phyloP scores from a whole-genome alignment of 1,284 basidiomycete species.

The Ustilago vetiveriae region DNA sequence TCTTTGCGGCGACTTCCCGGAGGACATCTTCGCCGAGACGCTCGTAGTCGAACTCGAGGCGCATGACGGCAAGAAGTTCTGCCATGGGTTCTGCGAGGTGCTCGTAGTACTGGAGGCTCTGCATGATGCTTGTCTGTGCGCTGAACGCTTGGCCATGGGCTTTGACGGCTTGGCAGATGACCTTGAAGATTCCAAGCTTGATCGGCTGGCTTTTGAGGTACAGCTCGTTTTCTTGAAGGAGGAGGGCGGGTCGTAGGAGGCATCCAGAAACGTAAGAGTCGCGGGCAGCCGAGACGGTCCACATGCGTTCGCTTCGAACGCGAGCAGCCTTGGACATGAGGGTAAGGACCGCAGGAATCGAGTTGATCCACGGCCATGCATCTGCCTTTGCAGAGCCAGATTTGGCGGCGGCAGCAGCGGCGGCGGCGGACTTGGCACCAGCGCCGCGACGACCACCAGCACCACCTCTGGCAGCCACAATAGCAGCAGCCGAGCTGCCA shows the following conservation, averaged over 20 bases:
- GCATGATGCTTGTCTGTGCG: slow-evolving; percentile 85
- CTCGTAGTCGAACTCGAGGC: slow-evolving; percentile 86
- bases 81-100: slow-evolving; percentile 94
- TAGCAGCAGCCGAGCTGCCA: slow-evolving; percentile 21
- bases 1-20: slow-evolving; percentile 80
- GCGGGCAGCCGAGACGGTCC: slow-evolving; percentile 57
- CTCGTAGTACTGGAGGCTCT: slow-evolving; percentile 91
- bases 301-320: slow-evolving; percentile 55
- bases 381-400: slow-evolving; percentile 40
- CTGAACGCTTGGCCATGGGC: slow-evolving; percentile 80
- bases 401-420: slow-evolving; percentile 31
- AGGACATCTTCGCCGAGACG: slow-evolving; percentile 91
- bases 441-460: slow-evolving; percentile 33
- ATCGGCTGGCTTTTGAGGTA: slow-evolving; percentile 85
- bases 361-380: slow-evolving; percentile 56
- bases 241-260: slow-evolving; percentile 76
- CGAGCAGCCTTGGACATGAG: slow-evolving; percentile 56
- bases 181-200: slow-evolving; percentile 81
- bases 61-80: slow-evolving; percentile 81
- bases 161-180: slow-evolving; percentile 91
- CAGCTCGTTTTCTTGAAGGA: slow-evolving; percentile 83
- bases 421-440: slow-evolving; percentile 29
- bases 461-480: slow-evolving; percentile 28
- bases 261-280: slow-evolving; percentile 64
- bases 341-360: slow-evolving; percentile 55